A percentile compares a stretch with the other conserved stretches of the same genome.
Conservation (phyloP, 192 early-diverging fungal genomes). For the Chytriomyces hyalinus region DNA sequence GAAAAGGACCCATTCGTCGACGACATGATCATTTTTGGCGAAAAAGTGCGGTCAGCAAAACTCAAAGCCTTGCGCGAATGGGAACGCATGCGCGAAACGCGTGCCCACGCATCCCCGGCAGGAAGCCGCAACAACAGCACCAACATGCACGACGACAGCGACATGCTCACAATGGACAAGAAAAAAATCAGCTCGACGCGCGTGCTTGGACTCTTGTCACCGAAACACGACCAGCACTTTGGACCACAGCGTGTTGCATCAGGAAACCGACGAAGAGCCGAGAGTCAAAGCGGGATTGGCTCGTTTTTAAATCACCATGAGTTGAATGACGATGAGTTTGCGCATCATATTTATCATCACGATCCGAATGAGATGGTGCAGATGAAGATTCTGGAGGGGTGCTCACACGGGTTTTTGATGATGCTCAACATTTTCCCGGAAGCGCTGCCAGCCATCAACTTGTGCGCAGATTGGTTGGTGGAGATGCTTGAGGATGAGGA, state of each 20-base stretch:
- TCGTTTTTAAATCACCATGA: not conserved
- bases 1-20: conserved; percentile 98
- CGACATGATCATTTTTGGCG: conserved; percentile 92
- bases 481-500: conserved; percentile 48
- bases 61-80: conserved; percentile 56
- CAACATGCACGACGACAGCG: not conserved
- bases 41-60: conserved; percentile 84
- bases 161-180: conserved; percentile 22
- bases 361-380: conserved; percentile 61
- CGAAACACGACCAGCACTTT: not conserved
- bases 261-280: not conserved
- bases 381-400: conserved; percentile 76
- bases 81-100: conserved; percentile 42
- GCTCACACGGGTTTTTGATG: conserved; percentile 63
- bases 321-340: conserved; percentile 19
- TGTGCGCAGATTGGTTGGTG: conserved; percentile 49
- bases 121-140: not conserved
- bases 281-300: not conserved
- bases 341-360: conserved; percentile 53
- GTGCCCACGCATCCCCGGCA: conserved; percentile 12
- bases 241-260: not conserved
- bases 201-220: not conserved
- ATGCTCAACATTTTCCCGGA: conserved; percentile 81
- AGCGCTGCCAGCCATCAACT: conserved; percentile 51
- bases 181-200: not conserved